Conservation (phyloP, 2,329 filamentous ascomycete genomes). For the Alternaria rosae region DNA sequence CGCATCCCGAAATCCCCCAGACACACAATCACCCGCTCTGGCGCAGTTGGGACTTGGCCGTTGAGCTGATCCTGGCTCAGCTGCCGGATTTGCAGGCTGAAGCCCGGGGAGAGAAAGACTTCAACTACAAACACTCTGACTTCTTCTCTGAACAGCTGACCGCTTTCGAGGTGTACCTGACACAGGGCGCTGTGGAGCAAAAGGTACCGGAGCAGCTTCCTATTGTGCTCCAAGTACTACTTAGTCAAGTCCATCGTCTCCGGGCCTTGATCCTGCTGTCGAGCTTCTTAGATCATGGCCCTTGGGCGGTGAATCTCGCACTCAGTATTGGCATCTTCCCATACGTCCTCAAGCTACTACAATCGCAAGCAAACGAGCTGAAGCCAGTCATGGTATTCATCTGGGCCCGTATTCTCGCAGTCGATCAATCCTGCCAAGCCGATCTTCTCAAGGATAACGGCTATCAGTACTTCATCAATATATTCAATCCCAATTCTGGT, state of each 20-base stretch:
- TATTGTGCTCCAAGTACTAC: slow-evolving; percentile 91
- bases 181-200: slow-evolving; percentile 81
- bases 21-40: slow-evolving; percentile 94
- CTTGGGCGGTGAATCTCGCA: slow-evolving; percentile 98
- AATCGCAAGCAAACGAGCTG: slow-evolving; percentile 91
- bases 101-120: slow-evolving; percentile 76
- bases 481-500: slow-evolving; percentile 81
- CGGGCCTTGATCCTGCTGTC: slow-evolving; percentile 90
- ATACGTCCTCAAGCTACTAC: slow-evolving; percentile 95
- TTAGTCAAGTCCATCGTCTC: slow-evolving; percentile 93
- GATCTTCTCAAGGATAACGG: slow-evolving; percentile 97
- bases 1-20: slow-evolving; percentile 88
- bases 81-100: slow-evolving; percentile 82
- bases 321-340: slow-evolving; percentile 98
- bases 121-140: slow-evolving; percentile 91
- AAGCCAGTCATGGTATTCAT: slow-evolving; percentile 99
- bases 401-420: slow-evolving; percentile 93
- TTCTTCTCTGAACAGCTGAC: slow-evolving; percentile 98
- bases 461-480: slow-evolving; percentile 94
- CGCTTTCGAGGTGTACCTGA: slow-evolving; percentile 94
- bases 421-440: slow-evolving; percentile 90
- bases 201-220: slow-evolving; percentile 93
- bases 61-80: slow-evolving; percentile 92
- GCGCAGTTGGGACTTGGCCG: slow-evolving; percentile 97
- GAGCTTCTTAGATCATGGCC: slow-evolving; percentile 91